Conservation (phyloP, 371 early-diverging fungal species). For the Saksenaea oblongispora region DNA sequence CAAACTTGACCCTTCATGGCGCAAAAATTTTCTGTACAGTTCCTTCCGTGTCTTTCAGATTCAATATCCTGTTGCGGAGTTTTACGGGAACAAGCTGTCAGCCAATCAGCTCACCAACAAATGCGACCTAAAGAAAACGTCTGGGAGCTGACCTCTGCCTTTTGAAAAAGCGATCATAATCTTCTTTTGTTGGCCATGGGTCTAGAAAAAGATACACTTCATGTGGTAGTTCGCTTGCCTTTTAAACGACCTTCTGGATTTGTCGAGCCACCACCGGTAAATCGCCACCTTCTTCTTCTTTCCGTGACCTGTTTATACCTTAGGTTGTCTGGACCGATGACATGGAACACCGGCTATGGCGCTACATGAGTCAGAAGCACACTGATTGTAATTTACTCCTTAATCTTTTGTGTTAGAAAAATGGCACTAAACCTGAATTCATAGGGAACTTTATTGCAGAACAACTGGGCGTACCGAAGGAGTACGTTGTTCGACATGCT, state of each 20-base stretch:
- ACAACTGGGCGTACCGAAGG: constrained; percentile 55
- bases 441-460: constrained; percentile 62
- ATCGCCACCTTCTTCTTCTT: neutral
- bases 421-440: neutral
- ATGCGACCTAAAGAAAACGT: too few species aligned
- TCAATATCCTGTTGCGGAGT: too few species aligned
- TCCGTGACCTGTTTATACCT: neutral
- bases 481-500: constrained; percentile 63
- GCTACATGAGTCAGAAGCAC: constrained; percentile 60
- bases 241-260: constrained; percentile 57
- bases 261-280: constrained; percentile 58
- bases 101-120: too few species aligned
- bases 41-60: too few species aligned
- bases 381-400: constrained; percentile 51
- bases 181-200: constrained; percentile 8
- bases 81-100: too few species aligned
- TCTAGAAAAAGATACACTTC: constrained; percentile 41
- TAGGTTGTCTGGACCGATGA: constrained; percentile 68
- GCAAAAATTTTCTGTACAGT: too few species aligned
- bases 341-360: constrained; percentile 66
- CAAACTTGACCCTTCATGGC: too few species aligned
- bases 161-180: neutral
- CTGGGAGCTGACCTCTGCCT: neutral
- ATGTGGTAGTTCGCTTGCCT: constrained; percentile 62
- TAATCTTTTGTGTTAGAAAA: neutral